Percentiles rank a stretch among this genome's conserved stretches.
Evolutionary conservation across 371 early-diverging fungal species (phyloP).

Genomic region (Mucor saturninus): DNA sequence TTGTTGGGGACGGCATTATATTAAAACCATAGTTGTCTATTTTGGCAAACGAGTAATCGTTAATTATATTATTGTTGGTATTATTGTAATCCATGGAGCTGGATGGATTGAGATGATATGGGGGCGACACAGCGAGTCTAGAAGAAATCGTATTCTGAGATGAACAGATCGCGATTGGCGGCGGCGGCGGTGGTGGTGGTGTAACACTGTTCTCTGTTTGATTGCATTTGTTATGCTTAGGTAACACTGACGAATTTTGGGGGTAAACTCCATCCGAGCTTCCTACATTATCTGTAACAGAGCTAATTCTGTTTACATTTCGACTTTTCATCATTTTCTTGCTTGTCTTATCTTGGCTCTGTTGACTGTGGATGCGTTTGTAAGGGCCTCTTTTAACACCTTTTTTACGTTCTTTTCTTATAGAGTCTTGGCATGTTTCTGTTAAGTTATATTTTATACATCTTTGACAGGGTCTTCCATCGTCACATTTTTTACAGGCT

Average conservation of each 20-base stretch:
- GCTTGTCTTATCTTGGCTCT: neutral
- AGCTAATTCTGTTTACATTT: neutral
- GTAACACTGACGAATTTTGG: conserved; percentile 1
- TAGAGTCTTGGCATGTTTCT: conserved; percentile 60
- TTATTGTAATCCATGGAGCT: neutral
- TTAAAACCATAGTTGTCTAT: neutral
- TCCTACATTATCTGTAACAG: neutral
- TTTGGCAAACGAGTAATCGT: neutral
- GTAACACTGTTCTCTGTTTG: neutral
- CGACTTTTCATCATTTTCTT: neutral
- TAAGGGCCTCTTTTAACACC: conserved; percentile 58
- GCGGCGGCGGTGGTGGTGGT: conserved; percentile 2
- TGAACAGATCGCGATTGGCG: neutral
- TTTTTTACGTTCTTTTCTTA: conserved; percentile 55
- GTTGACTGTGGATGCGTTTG: conserved; percentile 22
- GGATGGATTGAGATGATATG: neutral
- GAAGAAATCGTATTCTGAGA: neutral
- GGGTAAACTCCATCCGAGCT: neutral
- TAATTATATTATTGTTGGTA: neutral
- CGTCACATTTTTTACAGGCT: conserved; percentile 64
- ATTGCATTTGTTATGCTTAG: neutral
- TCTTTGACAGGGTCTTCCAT: conserved; percentile 61
- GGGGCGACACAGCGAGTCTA: neutral
- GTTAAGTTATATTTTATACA: conserved; percentile 59
- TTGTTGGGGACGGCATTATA: conserved; percentile 1